Evolutionary conservation across 345 rosid genomes (phyloP).

Genomic region (Heritiera littoralis): DNA sequence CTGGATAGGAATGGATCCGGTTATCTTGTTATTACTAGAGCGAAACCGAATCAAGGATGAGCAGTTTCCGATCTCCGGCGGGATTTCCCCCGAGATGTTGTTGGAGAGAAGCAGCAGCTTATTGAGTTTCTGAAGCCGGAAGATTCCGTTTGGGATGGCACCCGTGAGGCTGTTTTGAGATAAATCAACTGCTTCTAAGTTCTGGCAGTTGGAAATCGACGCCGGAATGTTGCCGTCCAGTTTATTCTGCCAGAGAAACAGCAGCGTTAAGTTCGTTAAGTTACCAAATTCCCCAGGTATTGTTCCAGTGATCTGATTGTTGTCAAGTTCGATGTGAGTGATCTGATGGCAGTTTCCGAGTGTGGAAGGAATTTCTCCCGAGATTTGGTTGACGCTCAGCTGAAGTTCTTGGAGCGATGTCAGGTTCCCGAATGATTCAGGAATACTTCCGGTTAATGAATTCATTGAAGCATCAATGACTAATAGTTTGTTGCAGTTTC

Average conservation of each 20-base stretch:
- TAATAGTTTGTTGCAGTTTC: constrained; percentile 55
- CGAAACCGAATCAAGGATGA: constrained; percentile 65
- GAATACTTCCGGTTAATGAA: constrained; percentile 73
- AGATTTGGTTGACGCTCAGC: constrained; percentile 71
- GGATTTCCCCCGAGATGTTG: constrained; percentile 59
- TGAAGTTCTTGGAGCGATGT: constrained; percentile 62
- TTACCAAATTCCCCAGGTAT: constrained; percentile 68
- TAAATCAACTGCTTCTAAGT: constrained; percentile 75
- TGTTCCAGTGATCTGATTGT: constrained; percentile 71
- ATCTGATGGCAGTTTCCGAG: constrained; percentile 58
- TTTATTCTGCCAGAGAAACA: constrained; percentile 83
- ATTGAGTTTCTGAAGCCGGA: constrained; percentile 62
- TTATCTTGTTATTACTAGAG: constrained; percentile 53
- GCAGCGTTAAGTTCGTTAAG: constrained; percentile 57
- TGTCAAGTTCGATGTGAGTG: constrained; percentile 78
- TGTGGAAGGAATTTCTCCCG: constrained; percentile 65
- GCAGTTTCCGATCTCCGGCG: constrained; percentile 71
- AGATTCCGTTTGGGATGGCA: constrained; percentile 70
- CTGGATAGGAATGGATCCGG: constrained; percentile 60
- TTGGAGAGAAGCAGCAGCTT: constrained; percentile 81
- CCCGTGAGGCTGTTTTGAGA: constrained; percentile 75
- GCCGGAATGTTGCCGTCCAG: constrained; percentile 73
- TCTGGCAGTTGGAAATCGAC: constrained; percentile 61
- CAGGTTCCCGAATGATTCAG: constrained; percentile 60
- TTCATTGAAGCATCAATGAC: constrained; percentile 76